Evolutionary conservation across 257 asterid genomes (phyloP).

Genomic region (Solanum tarijense): DNA sequence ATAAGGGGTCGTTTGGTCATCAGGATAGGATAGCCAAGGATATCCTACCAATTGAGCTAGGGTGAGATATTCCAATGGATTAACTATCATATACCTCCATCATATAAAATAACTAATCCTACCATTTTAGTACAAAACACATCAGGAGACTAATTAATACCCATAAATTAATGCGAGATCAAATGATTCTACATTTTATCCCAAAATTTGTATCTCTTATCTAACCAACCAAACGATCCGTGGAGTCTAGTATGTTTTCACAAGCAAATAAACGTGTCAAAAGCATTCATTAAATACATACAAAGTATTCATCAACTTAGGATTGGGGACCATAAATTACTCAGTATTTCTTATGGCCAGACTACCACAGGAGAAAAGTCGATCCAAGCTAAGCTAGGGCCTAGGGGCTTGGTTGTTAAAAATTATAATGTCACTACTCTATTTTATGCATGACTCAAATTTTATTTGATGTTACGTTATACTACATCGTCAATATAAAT

Average conservation of each 20-base stretch:
- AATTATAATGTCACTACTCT: neutral
- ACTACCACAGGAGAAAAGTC: neutral
- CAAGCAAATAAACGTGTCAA: neutral
- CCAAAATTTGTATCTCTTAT: no score
- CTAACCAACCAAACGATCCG: neutral
- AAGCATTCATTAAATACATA: neutral
- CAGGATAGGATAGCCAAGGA: neutral
- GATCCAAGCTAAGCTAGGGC: neutral
- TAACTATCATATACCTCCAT: neutral
- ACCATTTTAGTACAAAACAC: no score
- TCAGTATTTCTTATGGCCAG: neutral
- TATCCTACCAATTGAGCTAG: neutral
- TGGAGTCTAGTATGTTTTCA: neutral
- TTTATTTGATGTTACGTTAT: neutral
- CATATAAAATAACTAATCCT: no score
- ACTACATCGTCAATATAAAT: neutral
- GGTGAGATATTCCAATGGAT: neutral
- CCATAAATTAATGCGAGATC: neutral
- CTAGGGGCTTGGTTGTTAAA: no score
- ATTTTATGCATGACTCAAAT: neutral
- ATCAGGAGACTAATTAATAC: no score
- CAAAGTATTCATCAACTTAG: neutral
- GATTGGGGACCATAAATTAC: neutral
- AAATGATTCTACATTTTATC: no score
- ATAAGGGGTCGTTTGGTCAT: neutral